Evolutionary conservation across 2,329 filamentous ascomycete species (phyloP), one percentile per base, ranked within the genome.

Genomic region (Knufia fluminis): DNA sequence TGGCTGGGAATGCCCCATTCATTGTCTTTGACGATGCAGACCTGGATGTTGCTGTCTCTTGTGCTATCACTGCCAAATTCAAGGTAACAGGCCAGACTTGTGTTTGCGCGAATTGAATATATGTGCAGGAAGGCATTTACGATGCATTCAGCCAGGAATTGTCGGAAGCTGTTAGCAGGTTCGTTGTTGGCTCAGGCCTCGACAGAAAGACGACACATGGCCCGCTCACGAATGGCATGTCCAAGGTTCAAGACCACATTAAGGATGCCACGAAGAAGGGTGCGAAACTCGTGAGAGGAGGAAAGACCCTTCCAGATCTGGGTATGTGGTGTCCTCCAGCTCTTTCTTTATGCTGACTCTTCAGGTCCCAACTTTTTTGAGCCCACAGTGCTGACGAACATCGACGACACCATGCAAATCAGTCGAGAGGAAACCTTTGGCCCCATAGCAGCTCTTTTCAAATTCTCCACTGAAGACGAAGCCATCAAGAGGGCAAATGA

Each of bases 351-450:
- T 31, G 28, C 28, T 31, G 28, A 31, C 14, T 31, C 28, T 31
- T 72, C 94, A 2, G 91, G 92, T 3, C 64, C 74, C 33, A 94
- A 94, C 71, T 98, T 94, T 72, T 95, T 85, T 71, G 79, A 89
- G 61, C 88, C 87, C 2, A 97, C 92, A 0, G 85, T 97, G 36
- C 80, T 98, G 53, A 83, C 85, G 8, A 86, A 85, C 54, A 91
- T 95, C 83, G 94, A 76, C 9, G 73, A 76, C 51, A 81, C 90
- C 36, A 97, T 97, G 92, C 76, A 79, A 52, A 77, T 97, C 58
- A 83, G 86, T 3, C 73, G 73, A 1, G 91, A 97, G 68, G 92
- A 98, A 73, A 98, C 91, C 0, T 98, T 98, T 64, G 92, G 92
- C 0, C 92, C 92, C 2, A 85, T 97, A 0, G 91, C 90, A 0